Evolutionary conservation across 805 yeast genomes (phyloP), one percentile per base, ranked within the genome.

Genomic region (Nakazawaea pomicola): DNA sequence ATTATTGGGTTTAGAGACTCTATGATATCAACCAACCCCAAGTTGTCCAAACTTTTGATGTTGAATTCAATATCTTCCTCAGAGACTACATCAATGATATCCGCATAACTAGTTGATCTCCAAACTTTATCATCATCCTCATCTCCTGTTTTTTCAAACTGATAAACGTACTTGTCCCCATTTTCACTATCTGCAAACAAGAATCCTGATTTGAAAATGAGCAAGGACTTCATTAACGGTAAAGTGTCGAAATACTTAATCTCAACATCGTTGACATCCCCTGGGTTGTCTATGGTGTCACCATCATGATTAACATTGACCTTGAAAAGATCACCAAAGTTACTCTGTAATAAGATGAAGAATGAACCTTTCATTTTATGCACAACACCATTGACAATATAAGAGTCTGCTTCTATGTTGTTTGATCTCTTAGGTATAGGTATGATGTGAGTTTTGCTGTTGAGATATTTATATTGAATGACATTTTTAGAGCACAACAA

Each of bases 211-310:
- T 74, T 81, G 47, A 89, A 69, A 31, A 91, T 76, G 29, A 70
- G 64, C 10, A 91, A 50, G 4, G 70, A 55, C 16, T 67, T 65
- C 19, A 84, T 72, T 1, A 71, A 57, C 2, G 89, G 84, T 27
- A 86, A 68, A 0, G 95, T 72, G 54, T 86, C 96, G 58, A 91
- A 90, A 52, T 83, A 89, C 12, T 75, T 66, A 11, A 83, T 67
- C n/a, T 65, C 55, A 8, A 83, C 53, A 1, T 59, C 50, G 2
- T 64, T 63, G 6, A 72, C 69, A 9, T 54, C 51, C 1, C 64
- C 64, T 0, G 56, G 53, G 15, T 55, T 56, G 24, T 55, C 59
- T 8, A 58, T 60, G 10, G 60, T 49, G 36, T 70, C 73, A 10
- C 59, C 64, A 35, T 72, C 70, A 12, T 65, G 64, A 20, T 69